Percentiles rank a stretch among this genome's conserved stretches.
Evolutionary conservation across 2,329 filamentous ascomycete species (phyloP).

Genomic region (Mycogone perniciosa): DNA sequence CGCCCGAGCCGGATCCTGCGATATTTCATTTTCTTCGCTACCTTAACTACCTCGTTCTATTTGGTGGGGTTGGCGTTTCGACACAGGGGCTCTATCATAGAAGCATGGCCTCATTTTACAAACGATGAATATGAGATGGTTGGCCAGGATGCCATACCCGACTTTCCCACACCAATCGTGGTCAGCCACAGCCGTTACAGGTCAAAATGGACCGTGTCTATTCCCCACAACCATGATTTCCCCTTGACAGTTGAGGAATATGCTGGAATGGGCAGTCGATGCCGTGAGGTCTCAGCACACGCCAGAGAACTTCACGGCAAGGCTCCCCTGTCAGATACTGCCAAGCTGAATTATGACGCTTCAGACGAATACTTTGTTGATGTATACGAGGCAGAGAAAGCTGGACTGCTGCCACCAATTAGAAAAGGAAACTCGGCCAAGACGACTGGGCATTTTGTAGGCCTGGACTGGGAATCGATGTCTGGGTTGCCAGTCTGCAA

Average conservation of each 20-base stretch:
- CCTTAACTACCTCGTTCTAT: constrained; percentile 47
- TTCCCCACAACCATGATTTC: constrained; percentile 60
- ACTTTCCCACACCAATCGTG: constrained; percentile 66
- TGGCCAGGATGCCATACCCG: constrained; percentile 57
- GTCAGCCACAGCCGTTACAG: constrained; percentile 59
- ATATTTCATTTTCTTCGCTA: constrained; percentile 46
- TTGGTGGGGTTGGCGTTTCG: constrained; percentile 28
- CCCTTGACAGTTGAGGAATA: constrained; percentile 63
- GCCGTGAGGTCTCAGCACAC: constrained; percentile 56
- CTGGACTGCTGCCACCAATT: constrained; percentile 50
- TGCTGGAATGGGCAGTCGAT: constrained; percentile 60
- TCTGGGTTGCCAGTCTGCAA: constrained; percentile 55
- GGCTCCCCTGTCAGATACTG: constrained; percentile 35
- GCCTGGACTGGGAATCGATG: constrained; percentile 37
- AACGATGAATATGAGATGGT: constrained; percentile 57
- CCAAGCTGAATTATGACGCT: constrained; percentile 49
- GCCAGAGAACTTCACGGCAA: constrained; percentile 42
- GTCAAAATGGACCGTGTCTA: constrained; percentile 74
- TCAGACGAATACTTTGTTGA: constrained; percentile 67
- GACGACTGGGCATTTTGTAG: constrained; percentile 41
- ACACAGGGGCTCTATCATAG: constrained; percentile 22
- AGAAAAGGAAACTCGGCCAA: constrained; percentile 33
- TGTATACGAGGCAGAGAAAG: constrained; percentile 61
- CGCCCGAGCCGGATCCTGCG: constrained; percentile 54
- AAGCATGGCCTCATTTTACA: constrained; percentile 37